Percentiles rank a stretch among this genome's conserved stretches.
Evolutionary conservation across 2,329 filamentous ascomycete species (phyloP).

Genomic region (Phyllosticta capitalensis): DNA sequence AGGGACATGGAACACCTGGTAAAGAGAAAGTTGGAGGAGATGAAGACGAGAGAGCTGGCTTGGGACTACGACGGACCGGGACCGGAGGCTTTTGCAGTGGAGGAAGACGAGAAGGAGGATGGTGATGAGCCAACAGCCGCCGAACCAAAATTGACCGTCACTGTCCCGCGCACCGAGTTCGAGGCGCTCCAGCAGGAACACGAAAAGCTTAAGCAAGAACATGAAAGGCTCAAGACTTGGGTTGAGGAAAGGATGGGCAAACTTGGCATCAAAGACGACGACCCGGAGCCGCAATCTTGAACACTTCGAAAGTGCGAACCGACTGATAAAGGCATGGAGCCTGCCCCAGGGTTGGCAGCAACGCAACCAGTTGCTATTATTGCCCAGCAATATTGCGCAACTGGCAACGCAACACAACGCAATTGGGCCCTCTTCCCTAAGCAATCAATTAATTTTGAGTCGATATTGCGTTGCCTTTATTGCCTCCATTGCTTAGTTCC

Average conservation of each 20-base stretch:
- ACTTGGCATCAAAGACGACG: neutral
- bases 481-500: too few species aligned
- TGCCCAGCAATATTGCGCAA: too few species aligned
- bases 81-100: neutral
- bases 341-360: too few species aligned
- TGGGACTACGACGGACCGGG: neutral
- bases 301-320: too few species aligned
- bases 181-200: neutral
- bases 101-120: neutral
- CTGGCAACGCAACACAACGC: too few species aligned
- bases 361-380: too few species aligned
- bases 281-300: too few species aligned
- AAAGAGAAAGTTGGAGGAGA: neutral
- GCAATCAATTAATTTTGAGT: too few species aligned
- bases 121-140: too few species aligned
- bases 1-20: neutral
- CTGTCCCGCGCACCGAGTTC: neutral
- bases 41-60: neutral
- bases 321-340: too few species aligned
- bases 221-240: neutral
- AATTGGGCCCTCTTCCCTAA: too few species aligned
- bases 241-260: neutral
- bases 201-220: neutral
- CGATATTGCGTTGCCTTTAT: too few species aligned
- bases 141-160: neutral